Percentiles rank a stretch among this genome's conserved stretches.
phyloP scores from a whole-genome alignment of 768 basidiomycete species.

The Clavaria fumosa region DNA sequence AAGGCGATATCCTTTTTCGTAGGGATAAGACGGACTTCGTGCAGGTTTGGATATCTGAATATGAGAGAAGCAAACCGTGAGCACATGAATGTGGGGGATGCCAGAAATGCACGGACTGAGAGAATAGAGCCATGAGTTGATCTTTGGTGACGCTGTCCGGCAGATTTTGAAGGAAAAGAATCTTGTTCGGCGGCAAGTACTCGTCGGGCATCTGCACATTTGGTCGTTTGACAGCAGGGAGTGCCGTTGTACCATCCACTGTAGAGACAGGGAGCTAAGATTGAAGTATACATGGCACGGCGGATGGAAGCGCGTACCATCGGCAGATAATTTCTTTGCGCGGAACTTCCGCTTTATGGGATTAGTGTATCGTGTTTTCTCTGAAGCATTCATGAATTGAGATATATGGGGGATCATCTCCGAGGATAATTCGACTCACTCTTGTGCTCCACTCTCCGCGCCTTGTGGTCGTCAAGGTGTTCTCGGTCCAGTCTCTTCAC shows the following conservation, averaged over 20 bases:
- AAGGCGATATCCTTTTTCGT: constrained; percentile 97
- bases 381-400: constrained; percentile 22
- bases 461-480: constrained; percentile 62
- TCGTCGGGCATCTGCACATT: constrained; percentile 98
- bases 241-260: constrained; percentile 58
- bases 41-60: constrained; percentile 75
- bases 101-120: constrained; percentile 43
- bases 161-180: constrained; percentile 94
- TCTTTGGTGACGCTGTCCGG: constrained; percentile 90
- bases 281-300: too few species aligned
- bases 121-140: constrained; percentile 79
- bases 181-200: constrained; percentile 97
- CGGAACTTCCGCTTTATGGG: constrained; percentile 78
- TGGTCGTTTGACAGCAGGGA: constrained; percentile 58
- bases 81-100: background rate
- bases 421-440: constrained; percentile 37
- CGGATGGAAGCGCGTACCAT: constrained; percentile 43
- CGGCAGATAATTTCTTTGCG: constrained; percentile 66
- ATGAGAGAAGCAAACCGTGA: background rate
- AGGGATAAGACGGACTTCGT: constrained; percentile 98
- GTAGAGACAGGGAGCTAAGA: too few species aligned
- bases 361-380: constrained; percentile 72
- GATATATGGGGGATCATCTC: constrained; percentile 1
- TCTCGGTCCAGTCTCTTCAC: constrained; percentile 60
- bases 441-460: constrained; percentile 63